Percentiles rank a stretch among this genome's conserved stretches.
Evolutionary conservation across 768 basidiomycete genomes (phyloP).

Genomic region (Lactarius pseudohatsudake): DNA sequence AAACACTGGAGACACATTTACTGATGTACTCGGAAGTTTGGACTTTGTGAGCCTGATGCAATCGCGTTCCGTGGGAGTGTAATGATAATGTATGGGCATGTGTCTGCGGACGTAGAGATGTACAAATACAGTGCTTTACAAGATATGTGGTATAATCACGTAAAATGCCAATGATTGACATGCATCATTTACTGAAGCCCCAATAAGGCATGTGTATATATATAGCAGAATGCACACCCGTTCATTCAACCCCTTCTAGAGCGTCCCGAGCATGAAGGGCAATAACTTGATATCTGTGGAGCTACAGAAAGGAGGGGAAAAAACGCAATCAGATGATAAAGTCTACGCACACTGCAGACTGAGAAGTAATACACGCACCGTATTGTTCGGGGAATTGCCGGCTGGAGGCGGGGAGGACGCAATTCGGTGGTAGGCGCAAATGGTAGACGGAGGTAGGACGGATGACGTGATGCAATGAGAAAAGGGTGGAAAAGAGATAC

Average conservation of each 20-base stretch:
- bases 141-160: constrained; percentile 24
- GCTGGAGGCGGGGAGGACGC: not conserved
- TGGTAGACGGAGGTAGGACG: not conserved
- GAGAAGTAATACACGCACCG: constrained; percentile 2
- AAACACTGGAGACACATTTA: no score
- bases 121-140: constrained; percentile 22
- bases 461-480: no score
- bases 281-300: constrained; percentile 25
- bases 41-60: not conserved
- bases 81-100: constrained; percentile 7
- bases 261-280: constrained; percentile 24
- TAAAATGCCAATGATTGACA: constrained; percentile 9
- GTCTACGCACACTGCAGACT: not conserved
- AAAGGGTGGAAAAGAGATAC: not conserved
- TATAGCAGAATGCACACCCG: not conserved
- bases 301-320: not conserved
- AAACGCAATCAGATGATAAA: constrained; percentile 8
- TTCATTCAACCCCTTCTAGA: constrained; percentile 17
- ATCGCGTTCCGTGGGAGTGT: not conserved
- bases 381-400: constrained; percentile 28
- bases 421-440: not conserved
- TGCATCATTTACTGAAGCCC: constrained; percentile 2
- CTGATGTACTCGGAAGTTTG: not conserved
- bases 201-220: not conserved
- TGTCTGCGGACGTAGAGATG: constrained; percentile 14